Evolutionary conservation across 805 yeast species (phyloP), one percentile per base, ranked within the genome.

Genomic region (Wickerhamiella alocasiicola): DNA sequence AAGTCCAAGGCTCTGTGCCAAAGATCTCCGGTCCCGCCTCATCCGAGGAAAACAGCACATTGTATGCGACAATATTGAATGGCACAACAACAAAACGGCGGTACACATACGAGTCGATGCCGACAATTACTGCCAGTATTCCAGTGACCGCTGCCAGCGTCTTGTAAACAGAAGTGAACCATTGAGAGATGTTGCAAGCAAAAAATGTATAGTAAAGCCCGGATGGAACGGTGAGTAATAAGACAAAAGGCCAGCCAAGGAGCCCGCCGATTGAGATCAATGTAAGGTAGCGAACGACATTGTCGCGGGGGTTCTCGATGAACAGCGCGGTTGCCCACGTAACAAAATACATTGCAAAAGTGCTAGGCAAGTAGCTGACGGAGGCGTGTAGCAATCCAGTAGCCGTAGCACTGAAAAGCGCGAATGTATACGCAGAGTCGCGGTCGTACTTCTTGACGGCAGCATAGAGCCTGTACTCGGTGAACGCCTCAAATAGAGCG

Each of bases 301-400:
- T 41, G 13, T 27, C 21, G 18, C 19, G 21, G n/a, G 44, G 46
- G 31, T 23, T 28, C 15, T 34, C 43, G 18, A 45, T 24, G 17
- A 47, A 47, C 28, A 11, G 9, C 5, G 46, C 40, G 3, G 36
- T 32, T 37, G 51, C 65, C 49, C 43, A 56, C 41, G 57, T 64
- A 44, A 45, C 63, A 15, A 68, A 43, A 44, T 62, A 59, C 72
- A 80, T 70, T 1, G 88, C 87, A 52, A 81, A 72, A 0, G 85
- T 66, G 7, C 94, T 81, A 2, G 96, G 96, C 19, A 88, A 63
- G 30, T 82, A 66, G n/a, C 91, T 79, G 2, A 81, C 78, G 4
- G 94, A 71, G 1, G 95, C 91, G 58, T 84, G 95, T 30, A 81
- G 74, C 79, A 84, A 76, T 1, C 95, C 97, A 0, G 95, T 78